Evolutionary conservation across 208 protist genomes (phyloP), one percentile per base, ranked within the genome.

Genomic region (Histomonas meleagridis): DNA sequence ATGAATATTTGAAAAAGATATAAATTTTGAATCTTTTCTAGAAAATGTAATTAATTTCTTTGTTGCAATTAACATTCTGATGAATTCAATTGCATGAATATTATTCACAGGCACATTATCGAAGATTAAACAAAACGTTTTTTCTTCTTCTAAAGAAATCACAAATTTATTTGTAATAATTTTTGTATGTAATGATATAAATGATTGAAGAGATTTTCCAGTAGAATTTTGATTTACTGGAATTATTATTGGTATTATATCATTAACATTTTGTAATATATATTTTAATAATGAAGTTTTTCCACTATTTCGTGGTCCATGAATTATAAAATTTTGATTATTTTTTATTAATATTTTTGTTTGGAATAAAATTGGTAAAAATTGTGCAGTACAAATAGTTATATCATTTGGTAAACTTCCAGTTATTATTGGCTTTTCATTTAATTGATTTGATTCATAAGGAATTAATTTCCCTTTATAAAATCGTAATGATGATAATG

Each of bases 391-490:
- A 55, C 76, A 86, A 49, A 86, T 48, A 26, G 76, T 32, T 10
- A 86, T 26, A 55, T 86, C 76, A 32, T 1, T 12, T 26, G 76
- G 46, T 10, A 86, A 28, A 16, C 70, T 40, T 51, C 4, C 12
- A 55, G 23, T 55, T 10, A 55, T 51, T 4, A 86, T 86, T 38
- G 76, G 76, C 76, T 86, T 86, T 16, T 28, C 43, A 21, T 46
- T 40, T 16, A 86, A 28, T 32, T 26, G 76, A 32, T 1, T 55
- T n/a, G 21, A 53, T 57, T 86, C 76, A 43, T 40, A 18, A 21
- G 76, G 76, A 55, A 86, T 86, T 14, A 86, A 55, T 55, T 86
- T 86, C 55, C 76, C 76, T 86, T 55, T 51, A 16, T 86, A 86
- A 16, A 86, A 55, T 55, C 46, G 23, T 18, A 86, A 23, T 55